phyloP scores from a whole-genome alignment of 2,329 filamentous ascomycete genomes.

The Podosphaera xanthii region DNA sequence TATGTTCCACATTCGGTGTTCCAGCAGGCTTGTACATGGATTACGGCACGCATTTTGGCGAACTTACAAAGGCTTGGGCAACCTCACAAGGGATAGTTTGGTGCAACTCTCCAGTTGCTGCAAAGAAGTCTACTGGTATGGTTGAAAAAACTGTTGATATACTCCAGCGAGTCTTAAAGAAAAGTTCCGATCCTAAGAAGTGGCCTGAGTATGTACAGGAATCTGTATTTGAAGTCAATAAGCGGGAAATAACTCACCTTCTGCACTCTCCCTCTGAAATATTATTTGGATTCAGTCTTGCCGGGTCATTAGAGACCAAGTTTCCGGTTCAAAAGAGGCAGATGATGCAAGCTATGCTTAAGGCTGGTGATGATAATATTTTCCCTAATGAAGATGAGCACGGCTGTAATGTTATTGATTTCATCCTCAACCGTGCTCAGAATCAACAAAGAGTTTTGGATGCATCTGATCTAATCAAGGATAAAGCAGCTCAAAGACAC shows the following conservation, averaged over 20 bases:
- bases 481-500: not conserved
- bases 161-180: not conserved
- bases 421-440: not conserved
- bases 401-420: not conserved
- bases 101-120: not conserved
- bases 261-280: too few species aligned
- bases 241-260: not conserved
- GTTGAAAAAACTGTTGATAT: not conserved
- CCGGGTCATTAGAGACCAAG: too few species aligned
- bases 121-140: not conserved
- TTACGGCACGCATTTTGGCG: not conserved
- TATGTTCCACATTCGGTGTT: not conserved
- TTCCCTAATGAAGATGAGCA: not conserved
- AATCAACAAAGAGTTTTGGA: not conserved
- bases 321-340: too few species aligned
- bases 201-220: not conserved
- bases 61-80: not conserved
- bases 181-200: not conserved
- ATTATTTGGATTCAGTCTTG: too few species aligned
- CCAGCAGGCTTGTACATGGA: not conserved
- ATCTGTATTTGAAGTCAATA: not conserved
- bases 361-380: not conserved
- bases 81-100: not conserved
- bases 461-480: not conserved
- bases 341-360: not conserved